A percentile compares a stretch with the other conserved stretches of the same genome.
Evolutionary conservation across 169 alveolate species (phyloP).

Genomic region (Plasmodium malariae): DNA sequence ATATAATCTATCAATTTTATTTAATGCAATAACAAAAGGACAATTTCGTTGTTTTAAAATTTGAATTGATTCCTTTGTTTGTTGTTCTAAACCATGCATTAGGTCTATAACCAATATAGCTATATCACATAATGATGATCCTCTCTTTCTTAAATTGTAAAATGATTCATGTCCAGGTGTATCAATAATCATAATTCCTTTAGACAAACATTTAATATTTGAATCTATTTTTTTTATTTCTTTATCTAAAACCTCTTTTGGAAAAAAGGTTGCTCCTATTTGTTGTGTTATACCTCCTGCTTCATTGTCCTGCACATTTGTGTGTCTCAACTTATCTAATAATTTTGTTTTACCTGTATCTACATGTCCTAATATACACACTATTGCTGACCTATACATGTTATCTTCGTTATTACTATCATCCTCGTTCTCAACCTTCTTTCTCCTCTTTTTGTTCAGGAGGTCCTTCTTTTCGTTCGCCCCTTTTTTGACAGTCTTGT

Average conservation of each 20-base stretch:
- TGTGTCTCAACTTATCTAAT: conserved; percentile 97
- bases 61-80: conserved; percentile 96
- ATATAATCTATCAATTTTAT: conserved; percentile 98
- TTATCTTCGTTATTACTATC: conserved; percentile 69
- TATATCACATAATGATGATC: conserved; percentile 98
- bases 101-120: conserved; percentile 99
- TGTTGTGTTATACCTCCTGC: conserved; percentile 99
- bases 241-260: conserved; percentile 94
- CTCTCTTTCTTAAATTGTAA: conserved; percentile 97
- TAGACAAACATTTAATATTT: conserved; percentile 34
- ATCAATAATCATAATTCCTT: conserved; percentile 97
- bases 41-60: conserved; percentile 92
- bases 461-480: conserved; percentile 32
- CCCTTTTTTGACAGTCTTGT: not conserved
- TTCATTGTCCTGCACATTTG: conserved; percentile 99
- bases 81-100: conserved; percentile 99
- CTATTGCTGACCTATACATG: conserved; percentile 96
- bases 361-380: conserved; percentile 99
- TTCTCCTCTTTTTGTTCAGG: conserved; percentile 41
- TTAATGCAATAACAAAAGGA: conserved; percentile 98
- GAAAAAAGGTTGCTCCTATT: conserved; percentile 99
- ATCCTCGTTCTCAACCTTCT: conserved; percentile 40
- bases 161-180: conserved; percentile 99
- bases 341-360: conserved; percentile 99
- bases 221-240: conserved; percentile 88